Evolutionary conservation across 1,139 yeast species (phyloP), one percentile per base, ranked within the genome.

Genomic region (Nakaseomyces kungkrabaensis): DNA sequence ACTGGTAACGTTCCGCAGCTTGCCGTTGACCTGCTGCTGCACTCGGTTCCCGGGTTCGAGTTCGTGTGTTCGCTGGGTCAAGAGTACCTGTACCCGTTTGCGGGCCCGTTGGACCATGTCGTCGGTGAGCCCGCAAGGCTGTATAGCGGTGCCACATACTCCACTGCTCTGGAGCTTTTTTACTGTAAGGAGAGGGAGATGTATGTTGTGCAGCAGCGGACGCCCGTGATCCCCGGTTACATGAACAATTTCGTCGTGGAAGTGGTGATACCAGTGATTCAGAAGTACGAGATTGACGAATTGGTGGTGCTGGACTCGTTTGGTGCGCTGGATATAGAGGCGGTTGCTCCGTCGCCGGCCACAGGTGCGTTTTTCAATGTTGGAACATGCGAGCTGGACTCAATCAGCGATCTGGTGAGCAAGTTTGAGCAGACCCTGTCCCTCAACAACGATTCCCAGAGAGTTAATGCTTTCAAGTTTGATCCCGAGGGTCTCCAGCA

Each of bases 1-100:
- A 77, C 88, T 17, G 97, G 95, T 5, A 92, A 90, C 62, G 85
- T 89, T 3, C 95, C 97, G 0, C 98, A 92, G 65, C 71, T 90
- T 49, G 70, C 94, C 0, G 69, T 79, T 5, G 97, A 90, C 66
- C 71, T 90, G 38, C 68, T 92, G 40, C 70, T 89, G 17, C 85
- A 84, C 59, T 81, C 85, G 2, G 69, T 76, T 36, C 51, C 60
- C 10, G 72, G 71, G 1, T 76, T 84, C 51, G 55, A 68, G 48
- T 76, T 75, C 46, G 71, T 82, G 5, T 79, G 78, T 4, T 65
- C 76, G 24, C 67, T 89, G 34, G 83, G 84, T 59, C 81, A 79
- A 48, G 65, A 71, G 4, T 78, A 73, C 58, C 66, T 89, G 26
- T 86, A 85, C 59, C 96, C 98, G 3, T 88, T 90, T 68, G 81